Conservation (phyloP, 257 asterid genomes). For the Solanum sejunctum region DNA sequence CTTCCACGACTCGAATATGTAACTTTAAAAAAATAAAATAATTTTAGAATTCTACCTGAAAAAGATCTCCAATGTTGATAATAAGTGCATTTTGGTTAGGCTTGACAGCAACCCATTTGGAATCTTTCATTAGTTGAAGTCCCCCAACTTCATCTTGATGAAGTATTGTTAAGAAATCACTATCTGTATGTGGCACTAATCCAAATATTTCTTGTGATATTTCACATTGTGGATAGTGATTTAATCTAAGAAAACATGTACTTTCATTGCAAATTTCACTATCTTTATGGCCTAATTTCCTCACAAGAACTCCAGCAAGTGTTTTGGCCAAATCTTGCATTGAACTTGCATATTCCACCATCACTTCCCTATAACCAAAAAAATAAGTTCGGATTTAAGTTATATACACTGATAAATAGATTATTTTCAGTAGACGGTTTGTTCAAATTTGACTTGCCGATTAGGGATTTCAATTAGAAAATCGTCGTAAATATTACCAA, state of each 20-base stretch:
- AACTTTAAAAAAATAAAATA: too few species aligned
- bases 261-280: constrained; percentile 28
- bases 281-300: constrained; percentile 17
- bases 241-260: constrained; percentile 52
- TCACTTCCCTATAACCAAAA: constrained; percentile 32
- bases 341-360: constrained; percentile 46
- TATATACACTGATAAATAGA: neutral
- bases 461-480: neutral
- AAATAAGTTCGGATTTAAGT: neutral
- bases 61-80: constrained; percentile 79
- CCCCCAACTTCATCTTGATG: constrained; percentile 80
- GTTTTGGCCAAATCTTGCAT: constrained; percentile 48
- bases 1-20: too few species aligned
- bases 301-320: constrained; percentile 32
- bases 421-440: neutral
- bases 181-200: constrained; percentile 65
- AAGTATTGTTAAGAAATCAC: constrained; percentile 61
- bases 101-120: constrained; percentile 53
- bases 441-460: neutral
- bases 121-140: constrained; percentile 55
- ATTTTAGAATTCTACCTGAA: constrained; percentile 30
- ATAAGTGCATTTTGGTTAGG: constrained; percentile 56
- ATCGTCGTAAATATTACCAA: neutral
- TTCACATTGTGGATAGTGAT: constrained; percentile 44
- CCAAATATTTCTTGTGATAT: constrained; percentile 23